Conservation (phyloP, 352 stramenopile genomes). For the Hyaloperonospora brassicae region DNA sequence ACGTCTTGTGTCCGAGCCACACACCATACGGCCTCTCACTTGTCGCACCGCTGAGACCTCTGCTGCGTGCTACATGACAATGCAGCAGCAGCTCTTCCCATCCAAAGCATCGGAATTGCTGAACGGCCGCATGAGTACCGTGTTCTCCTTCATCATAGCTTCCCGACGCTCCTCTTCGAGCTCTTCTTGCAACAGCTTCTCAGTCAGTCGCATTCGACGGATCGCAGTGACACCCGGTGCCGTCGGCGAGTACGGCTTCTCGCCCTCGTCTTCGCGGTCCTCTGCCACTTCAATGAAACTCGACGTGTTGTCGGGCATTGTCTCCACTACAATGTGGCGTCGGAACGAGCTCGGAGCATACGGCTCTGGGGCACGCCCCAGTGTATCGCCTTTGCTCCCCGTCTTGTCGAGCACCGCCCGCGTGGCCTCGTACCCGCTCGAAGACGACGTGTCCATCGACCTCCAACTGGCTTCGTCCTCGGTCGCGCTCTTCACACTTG, state of each 20-base stretch:
- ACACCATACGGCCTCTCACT: not conserved
- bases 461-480: too few species aligned
- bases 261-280: conserved; percentile 22
- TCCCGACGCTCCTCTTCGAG: conserved; percentile 50
- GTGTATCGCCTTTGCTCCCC: not conserved
- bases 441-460: conserved; percentile 1
- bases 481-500: conserved; percentile 9
- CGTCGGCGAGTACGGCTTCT: conserved; percentile 62
- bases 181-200: conserved; percentile 51
- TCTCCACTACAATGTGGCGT: conserved; percentile 56
- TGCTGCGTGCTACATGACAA: conserved; percentile 42
- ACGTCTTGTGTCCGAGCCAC: not conserved
- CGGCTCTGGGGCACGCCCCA: conserved; percentile 12
- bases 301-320: conserved; percentile 40
- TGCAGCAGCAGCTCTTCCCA: conserved; percentile 41
- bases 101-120: conserved; percentile 27
- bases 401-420: conserved; percentile 14
- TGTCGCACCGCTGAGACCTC: not conserved
- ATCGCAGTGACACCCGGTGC: conserved; percentile 53
- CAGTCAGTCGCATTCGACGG: conserved; percentile 55
- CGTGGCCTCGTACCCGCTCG: conserved; percentile 4
- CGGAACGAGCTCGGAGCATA: conserved; percentile 41
- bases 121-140: conserved; percentile 24
- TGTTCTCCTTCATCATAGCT: conserved; percentile 47
- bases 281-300: conserved; percentile 63